These are phyloP conservation scores for Suillus subluteus DNA, from an alignment of 768 basidiomycete species.

Conservation along the genomic window DNA sequence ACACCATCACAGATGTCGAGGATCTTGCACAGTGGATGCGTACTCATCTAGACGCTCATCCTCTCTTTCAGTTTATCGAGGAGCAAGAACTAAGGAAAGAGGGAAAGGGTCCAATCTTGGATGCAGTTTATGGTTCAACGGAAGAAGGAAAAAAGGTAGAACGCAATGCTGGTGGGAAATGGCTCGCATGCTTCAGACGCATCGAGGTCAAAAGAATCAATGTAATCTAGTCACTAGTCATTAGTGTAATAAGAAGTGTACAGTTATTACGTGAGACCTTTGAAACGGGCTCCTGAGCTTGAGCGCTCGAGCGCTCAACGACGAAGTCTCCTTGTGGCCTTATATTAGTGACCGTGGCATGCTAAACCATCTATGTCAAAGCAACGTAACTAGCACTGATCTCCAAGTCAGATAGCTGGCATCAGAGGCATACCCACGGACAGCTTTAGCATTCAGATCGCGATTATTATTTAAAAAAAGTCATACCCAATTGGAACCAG, in stretches of 20 bases:
- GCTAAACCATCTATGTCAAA: no score
- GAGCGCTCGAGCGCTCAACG: no score
- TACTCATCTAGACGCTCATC: conserved; percentile 83
- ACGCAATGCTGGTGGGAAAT: conserved; percentile 88
- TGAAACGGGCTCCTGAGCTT: no score
- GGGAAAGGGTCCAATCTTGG: conserved; percentile 78
- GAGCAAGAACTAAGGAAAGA: conserved; percentile 76
- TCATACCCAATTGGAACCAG: no score
- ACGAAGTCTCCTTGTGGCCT: no score
- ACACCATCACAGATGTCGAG: conserved; percentile 96
- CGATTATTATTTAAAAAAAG: no score
- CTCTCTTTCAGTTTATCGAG: conserved; percentile 80
- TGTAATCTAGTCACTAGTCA: neutral
- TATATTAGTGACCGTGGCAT: no score
- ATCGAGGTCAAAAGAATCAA: conserved; percentile 32
- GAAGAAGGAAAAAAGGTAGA: conserved; percentile 98
- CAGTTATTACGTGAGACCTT: neutral
- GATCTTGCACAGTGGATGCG: conserved; percentile 97
- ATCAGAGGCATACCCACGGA: no score
- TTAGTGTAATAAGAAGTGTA: neutral
- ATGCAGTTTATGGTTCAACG: conserved; percentile 81
- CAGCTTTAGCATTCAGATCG: no score
- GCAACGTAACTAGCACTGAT: no score
- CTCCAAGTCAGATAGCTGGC: no score
- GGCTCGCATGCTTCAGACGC: conserved; percentile 88